Percentiles rank a stretch among this genome's conserved stretches.
Evolutionary conservation across 495 filamentous ascomycete genomes (phyloP).

Genomic region (Xanthoparmelia taractica): DNA sequence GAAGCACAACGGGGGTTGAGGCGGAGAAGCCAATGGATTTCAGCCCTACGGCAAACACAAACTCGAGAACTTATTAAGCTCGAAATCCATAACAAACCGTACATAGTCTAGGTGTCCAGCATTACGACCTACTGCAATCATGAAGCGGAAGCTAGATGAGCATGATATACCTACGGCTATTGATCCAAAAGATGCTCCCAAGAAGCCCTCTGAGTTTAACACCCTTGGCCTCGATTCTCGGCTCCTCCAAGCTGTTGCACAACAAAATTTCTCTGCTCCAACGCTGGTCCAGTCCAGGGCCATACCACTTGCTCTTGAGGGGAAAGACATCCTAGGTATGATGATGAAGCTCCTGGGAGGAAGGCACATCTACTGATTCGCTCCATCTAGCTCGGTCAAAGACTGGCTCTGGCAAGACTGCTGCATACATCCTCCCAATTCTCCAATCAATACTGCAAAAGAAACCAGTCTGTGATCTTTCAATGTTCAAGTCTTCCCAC

Average conservation of each 20-base stretch:
- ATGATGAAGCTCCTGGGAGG: background rate
- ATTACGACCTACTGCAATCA: slow-evolving; percentile 23
- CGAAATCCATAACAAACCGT: background rate
- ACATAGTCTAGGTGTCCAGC: background rate
- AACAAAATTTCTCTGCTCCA: slow-evolving; percentile 74
- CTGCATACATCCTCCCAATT: slow-evolving; percentile 91
- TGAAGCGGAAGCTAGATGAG: slow-evolving; percentile 60
- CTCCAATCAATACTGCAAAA: slow-evolving; percentile 70
- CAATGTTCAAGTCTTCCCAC: background rate
- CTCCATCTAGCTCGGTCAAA: slow-evolving; percentile 60
- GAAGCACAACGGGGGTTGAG: background rate
- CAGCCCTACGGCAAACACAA: background rate
- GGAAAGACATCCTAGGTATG: slow-evolving; percentile 75
- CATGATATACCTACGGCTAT: slow-evolving; percentile 46
- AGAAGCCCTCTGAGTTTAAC: slow-evolving; percentile 39
- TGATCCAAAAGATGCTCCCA: slow-evolving; percentile 23
- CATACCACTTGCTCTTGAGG: slow-evolving; percentile 84
- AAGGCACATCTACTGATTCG: slow-evolving; percentile 14
- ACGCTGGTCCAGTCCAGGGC: slow-evolving; percentile 79
- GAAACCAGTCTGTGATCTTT: slow-evolving; percentile 51
- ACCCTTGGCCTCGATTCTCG: slow-evolving; percentile 70
- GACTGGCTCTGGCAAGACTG: slow-evolving; percentile 92
- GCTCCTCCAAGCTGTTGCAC: slow-evolving; percentile 75
- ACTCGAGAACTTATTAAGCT: too few species aligned
- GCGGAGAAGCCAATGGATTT: background rate